Conservation (phyloP, 345 rosid species). For the Physaria fendleri region DNA sequence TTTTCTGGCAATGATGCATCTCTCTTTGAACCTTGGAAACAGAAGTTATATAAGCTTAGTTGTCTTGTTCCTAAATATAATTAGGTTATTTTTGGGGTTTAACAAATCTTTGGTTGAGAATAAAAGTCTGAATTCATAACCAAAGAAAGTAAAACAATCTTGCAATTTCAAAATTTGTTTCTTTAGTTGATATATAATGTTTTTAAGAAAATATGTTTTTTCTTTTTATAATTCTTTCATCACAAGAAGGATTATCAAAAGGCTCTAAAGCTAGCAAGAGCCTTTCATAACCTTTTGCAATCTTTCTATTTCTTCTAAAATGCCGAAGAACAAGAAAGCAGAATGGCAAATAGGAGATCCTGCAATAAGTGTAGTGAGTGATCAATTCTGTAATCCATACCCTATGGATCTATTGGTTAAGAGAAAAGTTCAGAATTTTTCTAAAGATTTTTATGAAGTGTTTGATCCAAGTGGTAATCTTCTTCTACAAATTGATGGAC, state of each 20-base stretch:
- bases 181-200: slow-evolving; percentile 15
- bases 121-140: neutral
- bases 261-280: slow-evolving; percentile 20
- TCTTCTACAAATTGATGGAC: slow-evolving; percentile 61
- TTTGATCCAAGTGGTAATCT: slow-evolving; percentile 54
- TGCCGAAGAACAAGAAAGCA: slow-evolving; percentile 26
- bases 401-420: slow-evolving; percentile 49
- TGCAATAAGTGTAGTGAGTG: slow-evolving; percentile 43
- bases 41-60: slow-evolving; percentile 6
- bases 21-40: neutral
- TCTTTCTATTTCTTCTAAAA: slow-evolving; percentile 12
- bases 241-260: slow-evolving; percentile 19
- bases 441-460: slow-evolving; percentile 41
- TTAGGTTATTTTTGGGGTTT: slow-evolving; percentile 25
- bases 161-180: slow-evolving; percentile 1
- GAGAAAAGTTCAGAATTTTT: slow-evolving; percentile 44
- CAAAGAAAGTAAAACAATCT: slow-evolving; percentile 12
- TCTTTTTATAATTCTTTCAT: slow-evolving; percentile 19
- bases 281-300: slow-evolving; percentile 20
- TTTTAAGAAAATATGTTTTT: slow-evolving; percentile 3
- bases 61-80: slow-evolving; percentile 21
- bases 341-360: slow-evolving; percentile 42
- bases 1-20: neutral
- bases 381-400: slow-evolving; percentile 55
- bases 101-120: slow-evolving; percentile 9